phyloP scores from a whole-genome alignment of 257 asterid species.

The Nicotiana sylvestris region DNA sequence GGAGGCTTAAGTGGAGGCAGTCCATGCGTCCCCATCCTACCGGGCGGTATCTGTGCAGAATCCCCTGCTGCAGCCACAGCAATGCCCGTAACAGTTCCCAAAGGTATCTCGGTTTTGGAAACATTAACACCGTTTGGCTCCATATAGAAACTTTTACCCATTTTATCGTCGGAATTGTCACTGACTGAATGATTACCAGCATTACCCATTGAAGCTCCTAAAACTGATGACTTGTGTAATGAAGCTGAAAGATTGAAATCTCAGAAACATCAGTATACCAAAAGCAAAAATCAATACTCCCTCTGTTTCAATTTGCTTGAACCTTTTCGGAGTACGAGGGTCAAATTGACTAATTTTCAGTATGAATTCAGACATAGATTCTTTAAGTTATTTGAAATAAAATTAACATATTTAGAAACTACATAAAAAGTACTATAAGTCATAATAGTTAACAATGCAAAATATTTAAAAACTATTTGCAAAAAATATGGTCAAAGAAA shows the following conservation, averaged over 20 bases:
- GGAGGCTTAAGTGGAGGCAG: conserved; percentile 60
- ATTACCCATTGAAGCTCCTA: conserved; percentile 18
- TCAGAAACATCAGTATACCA: conserved; percentile 18
- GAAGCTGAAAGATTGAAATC: conserved; percentile 46
- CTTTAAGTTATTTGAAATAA: too few species aligned
- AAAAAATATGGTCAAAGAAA: too few species aligned
- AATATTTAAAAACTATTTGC: too few species aligned
- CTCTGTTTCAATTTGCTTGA: neutral
- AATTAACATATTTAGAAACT: too few species aligned
- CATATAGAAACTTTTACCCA: conserved; percentile 26
- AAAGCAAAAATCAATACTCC: neutral
- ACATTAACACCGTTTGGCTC: conserved; percentile 34
- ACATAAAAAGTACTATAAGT: too few species aligned
- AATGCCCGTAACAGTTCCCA: conserved; percentile 28
- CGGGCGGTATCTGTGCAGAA: conserved; percentile 23
- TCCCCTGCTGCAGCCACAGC: conserved; percentile 24
- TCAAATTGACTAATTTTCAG: too few species aligned
- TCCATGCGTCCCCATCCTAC: conserved; percentile 26
- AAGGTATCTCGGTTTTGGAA: conserved; percentile 41
- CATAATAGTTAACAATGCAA: too few species aligned
- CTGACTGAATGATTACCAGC: conserved; percentile 36
- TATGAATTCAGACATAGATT: too few species aligned
- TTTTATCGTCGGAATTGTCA: conserved; percentile 24
- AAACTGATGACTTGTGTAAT: conserved; percentile 34
- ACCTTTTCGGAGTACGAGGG: too few species aligned